phyloP scores from a whole-genome alignment of 345 rosid species.

The Eucalyptus cladocalyx region DNA sequence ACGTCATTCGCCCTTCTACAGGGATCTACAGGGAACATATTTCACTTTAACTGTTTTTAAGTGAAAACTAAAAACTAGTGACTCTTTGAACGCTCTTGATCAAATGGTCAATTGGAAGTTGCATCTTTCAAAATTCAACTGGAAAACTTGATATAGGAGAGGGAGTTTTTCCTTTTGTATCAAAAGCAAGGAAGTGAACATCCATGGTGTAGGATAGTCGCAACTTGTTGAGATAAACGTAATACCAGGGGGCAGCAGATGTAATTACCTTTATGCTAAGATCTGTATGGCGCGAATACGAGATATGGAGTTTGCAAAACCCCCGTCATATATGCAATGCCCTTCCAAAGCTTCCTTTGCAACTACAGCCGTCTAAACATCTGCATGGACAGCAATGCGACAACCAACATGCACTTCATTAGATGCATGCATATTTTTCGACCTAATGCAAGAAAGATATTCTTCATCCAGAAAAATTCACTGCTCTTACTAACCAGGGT shows the following conservation, averaged over 20 bases:
- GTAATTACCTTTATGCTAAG: conserved; percentile 80
- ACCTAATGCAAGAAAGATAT: not conserved
- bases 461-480: not conserved
- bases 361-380: conserved; percentile 86
- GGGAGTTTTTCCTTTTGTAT: not conserved
- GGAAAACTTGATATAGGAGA: not conserved
- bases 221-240: not conserved
- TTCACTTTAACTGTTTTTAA: not conserved
- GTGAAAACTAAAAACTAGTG: not conserved
- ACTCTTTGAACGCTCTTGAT: not conserved
- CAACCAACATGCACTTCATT: not conserved
- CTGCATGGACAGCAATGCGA: conserved; percentile 6
- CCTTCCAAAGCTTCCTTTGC: conserved; percentile 99
- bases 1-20: not conserved
- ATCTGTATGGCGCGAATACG: conserved; percentile 92
- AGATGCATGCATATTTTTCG: not conserved
- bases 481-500: not conserved
- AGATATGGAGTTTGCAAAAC: conserved; percentile 92
- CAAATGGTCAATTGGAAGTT: not conserved
- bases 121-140: not conserved
- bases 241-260: not conserved
- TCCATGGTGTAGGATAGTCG: not conserved
- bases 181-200: not conserved
- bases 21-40: not conserved
- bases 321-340: conserved; percentile 98